Conservation (phyloP, 1,139 yeast genomes). For the Saccharomycopsis phalli region DNA sequence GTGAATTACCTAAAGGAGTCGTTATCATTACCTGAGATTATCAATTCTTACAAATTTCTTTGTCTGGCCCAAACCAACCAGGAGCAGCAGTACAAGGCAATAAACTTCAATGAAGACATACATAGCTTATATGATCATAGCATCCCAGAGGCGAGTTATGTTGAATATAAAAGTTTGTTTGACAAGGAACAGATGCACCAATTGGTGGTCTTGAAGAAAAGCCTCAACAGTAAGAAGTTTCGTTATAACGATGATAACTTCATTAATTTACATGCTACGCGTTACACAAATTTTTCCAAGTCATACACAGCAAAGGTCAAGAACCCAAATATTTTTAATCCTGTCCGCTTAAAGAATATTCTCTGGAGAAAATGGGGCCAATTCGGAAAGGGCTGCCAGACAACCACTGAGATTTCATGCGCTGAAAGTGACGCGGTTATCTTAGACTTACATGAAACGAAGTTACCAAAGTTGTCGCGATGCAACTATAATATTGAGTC, state of each 20-base stretch:
- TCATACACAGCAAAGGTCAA: constrained; percentile 6
- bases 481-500: constrained; percentile 1
- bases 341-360: constrained; percentile 9
- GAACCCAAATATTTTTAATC: constrained; percentile 13
- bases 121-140: not conserved
- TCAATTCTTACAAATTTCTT: too few species aligned
- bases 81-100: not conserved
- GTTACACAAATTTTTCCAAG: constrained; percentile 11
- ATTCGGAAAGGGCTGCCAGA: too few species aligned
- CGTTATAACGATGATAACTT: constrained; percentile 18
- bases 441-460: not conserved
- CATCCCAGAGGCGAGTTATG: not conserved
- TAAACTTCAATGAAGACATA: not conserved
- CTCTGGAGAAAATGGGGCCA: constrained; percentile 16
- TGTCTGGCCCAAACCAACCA: too few species aligned
- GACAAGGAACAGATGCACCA: not conserved
- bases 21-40: too few species aligned
- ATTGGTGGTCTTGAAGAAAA: not conserved
- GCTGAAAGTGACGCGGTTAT: not conserved
- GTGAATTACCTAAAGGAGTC: not conserved
- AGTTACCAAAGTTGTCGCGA: not conserved
- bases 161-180: not conserved
- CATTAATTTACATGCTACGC: constrained; percentile 5
- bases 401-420: not conserved
- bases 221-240: not conserved